Evolutionary conservation across 495 filamentous ascomycete genomes (phyloP), one percentile per base, ranked within the genome.

Genomic region (Venustampulla echinocandica): DNA sequence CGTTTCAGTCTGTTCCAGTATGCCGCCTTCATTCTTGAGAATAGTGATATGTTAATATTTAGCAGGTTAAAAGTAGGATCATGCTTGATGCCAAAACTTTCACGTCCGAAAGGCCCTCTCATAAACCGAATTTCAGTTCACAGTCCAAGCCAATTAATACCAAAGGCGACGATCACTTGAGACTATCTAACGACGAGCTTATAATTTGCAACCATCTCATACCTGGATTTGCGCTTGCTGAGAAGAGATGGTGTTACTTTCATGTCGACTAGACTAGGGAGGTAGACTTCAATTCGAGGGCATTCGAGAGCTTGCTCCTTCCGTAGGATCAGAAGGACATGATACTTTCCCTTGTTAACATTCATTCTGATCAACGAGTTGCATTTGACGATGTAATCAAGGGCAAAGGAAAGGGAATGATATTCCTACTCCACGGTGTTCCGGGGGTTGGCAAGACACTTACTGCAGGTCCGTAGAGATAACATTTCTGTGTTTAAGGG

Each of bases 201-300:
- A 44, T 54, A 4, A 49, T 48, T 19, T 49, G 46, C 35, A 22
- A 42, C 33, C 34, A 47, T 35, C 6, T 20, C 11, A 28, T 51
- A 19, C 38, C 44, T 33, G 49, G 43, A 1, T 52, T 47, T 14
- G 28, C n/a, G 9, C 90, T 94, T 61, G 75, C 70, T 19, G 84
- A 90, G 60, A 94, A 92, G 66, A 65, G 85, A 2, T 94, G 89
- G 88, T 73, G 92, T 0, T 84, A 90, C 61, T 90, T 93, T 55
- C 79, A 77, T 17, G 78, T 95, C 37, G 84, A 80, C 0, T 79
- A 80, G 9, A 76, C 94, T 58, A 76, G 76, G 44, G 82, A 89
- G n/a, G 87, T 87, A 50, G 68, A 77, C 25, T 90, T 81, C 81
- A 85, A 90, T 57, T 76, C 79, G 24, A 69, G 74, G n/a, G 87